These are phyloP conservation scores for Cryptosporidium andersoni DNA, from an alignment of 169 alveolate species.

Conservation along the genomic window DNA sequence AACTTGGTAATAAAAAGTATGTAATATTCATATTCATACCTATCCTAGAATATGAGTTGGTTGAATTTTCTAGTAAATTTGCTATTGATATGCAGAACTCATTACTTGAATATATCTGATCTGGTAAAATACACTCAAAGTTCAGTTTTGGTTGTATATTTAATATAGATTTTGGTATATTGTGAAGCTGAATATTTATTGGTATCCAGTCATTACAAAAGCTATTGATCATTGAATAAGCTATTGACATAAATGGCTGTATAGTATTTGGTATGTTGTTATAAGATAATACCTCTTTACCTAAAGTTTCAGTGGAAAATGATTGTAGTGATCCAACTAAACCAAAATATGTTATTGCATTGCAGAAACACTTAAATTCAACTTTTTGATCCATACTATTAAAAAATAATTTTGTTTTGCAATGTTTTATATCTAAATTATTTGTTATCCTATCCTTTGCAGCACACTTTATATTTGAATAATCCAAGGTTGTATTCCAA, in stretches of 20 bases:
- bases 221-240: slow-evolving; percentile 23
- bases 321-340: slow-evolving; percentile 11
- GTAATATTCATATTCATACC: slow-evolving; percentile 21
- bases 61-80: neutral
- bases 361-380: slow-evolving; percentile 48
- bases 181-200: slow-evolving; percentile 14
- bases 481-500: slow-evolving; percentile 32
- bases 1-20: slow-evolving; percentile 12
- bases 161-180: slow-evolving; percentile 20
- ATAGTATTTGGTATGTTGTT: slow-evolving; percentile 40
- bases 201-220: slow-evolving; percentile 31
- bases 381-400: slow-evolving; percentile 33
- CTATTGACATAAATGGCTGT: slow-evolving; percentile 50
- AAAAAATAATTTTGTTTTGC: slow-evolving; percentile 22
- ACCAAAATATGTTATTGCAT: slow-evolving; percentile 60
- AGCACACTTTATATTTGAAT: slow-evolving; percentile 49
- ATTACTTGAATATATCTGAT: slow-evolving; percentile 3
- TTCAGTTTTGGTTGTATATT: slow-evolving; percentile 16
- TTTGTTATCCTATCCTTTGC: slow-evolving; percentile 31
- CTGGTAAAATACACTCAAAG: slow-evolving; percentile 34
- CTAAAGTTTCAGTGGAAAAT: neutral
- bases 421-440: slow-evolving; percentile 4
- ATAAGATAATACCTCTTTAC: slow-evolving; percentile 15
- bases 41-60: slow-evolving; percentile 30
- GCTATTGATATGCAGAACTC: slow-evolving; percentile 37